These are phyloP conservation scores for Primulina tabacum DNA, from an alignment of 257 asterid genomes.

Conservation along the genomic window DNA sequence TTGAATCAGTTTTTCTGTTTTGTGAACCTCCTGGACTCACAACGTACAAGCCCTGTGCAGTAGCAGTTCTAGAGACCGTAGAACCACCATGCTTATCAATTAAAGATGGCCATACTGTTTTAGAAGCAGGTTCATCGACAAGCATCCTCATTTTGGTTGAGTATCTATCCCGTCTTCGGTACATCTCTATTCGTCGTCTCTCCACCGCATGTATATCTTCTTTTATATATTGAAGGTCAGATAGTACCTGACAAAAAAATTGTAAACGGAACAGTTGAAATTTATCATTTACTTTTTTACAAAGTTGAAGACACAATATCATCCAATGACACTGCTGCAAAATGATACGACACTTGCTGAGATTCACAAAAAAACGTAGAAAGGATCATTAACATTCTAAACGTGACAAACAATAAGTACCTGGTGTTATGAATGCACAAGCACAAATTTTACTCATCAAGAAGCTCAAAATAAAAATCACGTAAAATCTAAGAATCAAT, in stretches of 20 bases:
- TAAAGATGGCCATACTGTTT: constrained; percentile 42
- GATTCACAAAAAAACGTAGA: constrained; percentile 11
- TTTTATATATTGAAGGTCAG: constrained; percentile 74
- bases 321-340: constrained; percentile 3
- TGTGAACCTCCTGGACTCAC: constrained; percentile 41
- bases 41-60: constrained; percentile 42
- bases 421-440: too few relatives aligned
- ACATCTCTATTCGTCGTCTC: constrained; percentile 64
- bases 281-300: neutral
- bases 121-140: constrained; percentile 47
- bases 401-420: neutral
- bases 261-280: constrained; percentile 14
- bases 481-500: neutral
- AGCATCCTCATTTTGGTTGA: constrained; percentile 50
- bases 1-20: constrained; percentile 45
- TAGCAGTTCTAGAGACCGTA: constrained; percentile 32
- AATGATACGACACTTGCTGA: neutral
- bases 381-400: neutral
- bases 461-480: neutral
- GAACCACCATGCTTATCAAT: constrained; percentile 45
- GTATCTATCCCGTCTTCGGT: constrained; percentile 62
- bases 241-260: constrained; percentile 51
- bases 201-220: constrained; percentile 86
- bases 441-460: constrained; percentile 3
- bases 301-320: neutral